Evolutionary conservation across 2,329 filamentous ascomycete species (phyloP).

Genomic region (Triangularia verruculosa): DNA sequence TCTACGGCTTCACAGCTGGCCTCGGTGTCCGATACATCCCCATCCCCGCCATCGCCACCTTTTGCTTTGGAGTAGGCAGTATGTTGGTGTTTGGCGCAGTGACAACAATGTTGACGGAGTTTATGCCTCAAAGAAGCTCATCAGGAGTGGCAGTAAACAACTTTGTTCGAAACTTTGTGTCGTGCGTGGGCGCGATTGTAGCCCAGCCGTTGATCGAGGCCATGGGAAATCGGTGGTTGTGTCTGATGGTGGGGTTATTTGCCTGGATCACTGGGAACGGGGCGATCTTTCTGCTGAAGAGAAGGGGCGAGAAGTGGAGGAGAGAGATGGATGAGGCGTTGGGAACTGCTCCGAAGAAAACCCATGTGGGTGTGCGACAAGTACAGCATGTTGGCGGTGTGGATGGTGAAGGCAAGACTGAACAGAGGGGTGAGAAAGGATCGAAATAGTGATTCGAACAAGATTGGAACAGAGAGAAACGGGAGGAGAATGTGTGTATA

Average conservation of each 20-base stretch:
- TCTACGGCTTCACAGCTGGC: slow-evolving; percentile 73
- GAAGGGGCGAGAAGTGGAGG: slow-evolving; percentile 62
- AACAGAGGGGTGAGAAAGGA: not conserved
- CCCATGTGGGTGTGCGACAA: not conserved
- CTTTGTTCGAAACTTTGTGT: slow-evolving; percentile 75
- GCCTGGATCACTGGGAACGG: slow-evolving; percentile 55
- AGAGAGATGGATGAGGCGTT: slow-evolving; percentile 55
- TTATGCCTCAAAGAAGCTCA: slow-evolving; percentile 69
- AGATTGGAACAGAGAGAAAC: not conserved
- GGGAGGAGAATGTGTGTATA: not conserved
- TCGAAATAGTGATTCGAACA: not conserved
- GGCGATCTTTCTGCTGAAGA: slow-evolving; percentile 60
- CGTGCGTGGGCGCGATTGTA: slow-evolving; percentile 67
- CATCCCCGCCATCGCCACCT: slow-evolving; percentile 61
- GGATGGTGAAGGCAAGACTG: not conserved
- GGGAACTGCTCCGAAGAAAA: slow-evolving; percentile 2
- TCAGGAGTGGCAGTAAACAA: slow-evolving; percentile 79
- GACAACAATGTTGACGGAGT: slow-evolving; percentile 83
- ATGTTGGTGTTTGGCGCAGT: slow-evolving; percentile 75
- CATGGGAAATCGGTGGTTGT: slow-evolving; percentile 74
- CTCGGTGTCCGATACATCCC: slow-evolving; percentile 62
- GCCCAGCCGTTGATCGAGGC: slow-evolving; percentile 67
- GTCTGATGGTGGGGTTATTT: slow-evolving; percentile 56
- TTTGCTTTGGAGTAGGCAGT: slow-evolving; percentile 71
- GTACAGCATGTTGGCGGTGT: not conserved